Evolutionary conservation across 495 filamentous ascomycete species (phyloP).

Genomic region (Neurospora tetrasperma): DNA sequence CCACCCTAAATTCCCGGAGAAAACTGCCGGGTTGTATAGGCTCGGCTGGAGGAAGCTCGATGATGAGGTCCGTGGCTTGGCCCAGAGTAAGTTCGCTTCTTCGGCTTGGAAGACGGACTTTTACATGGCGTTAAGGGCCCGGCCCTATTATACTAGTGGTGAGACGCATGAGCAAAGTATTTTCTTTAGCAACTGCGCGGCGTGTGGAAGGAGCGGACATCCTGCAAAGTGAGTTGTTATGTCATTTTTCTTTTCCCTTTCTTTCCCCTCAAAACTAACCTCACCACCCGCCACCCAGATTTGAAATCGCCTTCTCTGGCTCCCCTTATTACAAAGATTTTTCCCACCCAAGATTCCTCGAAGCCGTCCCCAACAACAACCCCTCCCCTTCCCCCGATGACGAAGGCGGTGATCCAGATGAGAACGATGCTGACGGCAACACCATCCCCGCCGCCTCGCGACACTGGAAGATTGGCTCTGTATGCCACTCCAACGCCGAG

Average conservation of each 20-base stretch:
- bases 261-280: background rate
- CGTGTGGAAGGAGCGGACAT: conserved; percentile 63
- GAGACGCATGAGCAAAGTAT: conserved; percentile 29
- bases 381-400: conserved; percentile 19
- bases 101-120: conserved; percentile 65
- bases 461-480: conserved; percentile 28
- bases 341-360: conserved; percentile 28
- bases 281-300: conserved; percentile 9
- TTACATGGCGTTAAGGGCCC: conserved; percentile 49
- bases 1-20: conserved; percentile 55
- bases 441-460: conserved; percentile 25
- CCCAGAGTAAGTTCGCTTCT: conserved; percentile 62
- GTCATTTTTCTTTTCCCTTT: background rate
- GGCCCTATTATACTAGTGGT: conserved; percentile 35
- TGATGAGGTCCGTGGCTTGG: conserved; percentile 57
- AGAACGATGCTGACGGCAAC: conserved; percentile 29
- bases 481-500: conserved; percentile 56
- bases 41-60: conserved; percentile 68
- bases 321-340: conserved; percentile 59
- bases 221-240: conserved; percentile 39
- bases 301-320: conserved; percentile 51
- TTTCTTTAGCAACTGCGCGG: conserved; percentile 63
- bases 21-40: conserved; percentile 52
- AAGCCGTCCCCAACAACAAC: conserved; percentile 38
- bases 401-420: conserved; percentile 32